phyloP scores from a whole-genome alignment of 2,329 filamentous ascomycete species.

The Calonectria montana region DNA sequence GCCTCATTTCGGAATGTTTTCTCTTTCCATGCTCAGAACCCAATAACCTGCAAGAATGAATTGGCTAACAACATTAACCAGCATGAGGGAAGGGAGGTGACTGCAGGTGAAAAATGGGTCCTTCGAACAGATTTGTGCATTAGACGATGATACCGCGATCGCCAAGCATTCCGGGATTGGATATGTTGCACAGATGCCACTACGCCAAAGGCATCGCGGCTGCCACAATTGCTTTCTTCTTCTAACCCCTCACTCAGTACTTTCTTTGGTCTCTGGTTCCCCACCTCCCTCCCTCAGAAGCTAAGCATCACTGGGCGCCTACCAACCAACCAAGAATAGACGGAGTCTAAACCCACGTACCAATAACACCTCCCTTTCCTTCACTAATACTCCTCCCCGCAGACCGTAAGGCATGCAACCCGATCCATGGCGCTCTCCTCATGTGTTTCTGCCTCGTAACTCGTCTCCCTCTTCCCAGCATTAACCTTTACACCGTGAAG shows the following conservation, averaged over 20 bases:
- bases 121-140: conserved; percentile 86
- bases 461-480: background rate
- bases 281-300: conserved; percentile 9
- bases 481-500: background rate
- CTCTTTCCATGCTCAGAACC: conserved; percentile 13
- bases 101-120: conserved; percentile 89
- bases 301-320: background rate
- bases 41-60: conserved; percentile 45
- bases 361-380: background rate
- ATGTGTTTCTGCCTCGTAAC: background rate
- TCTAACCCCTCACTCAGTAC: background rate
- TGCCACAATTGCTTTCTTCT: conserved; percentile 5
- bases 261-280: background rate
- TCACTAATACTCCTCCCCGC: conserved; percentile 7
- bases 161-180: conserved; percentile 13
- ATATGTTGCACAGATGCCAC: background rate
- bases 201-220: background rate
- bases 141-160: conserved; percentile 52
- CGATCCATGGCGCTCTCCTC: conserved; percentile 37
- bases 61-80: conserved; percentile 47
- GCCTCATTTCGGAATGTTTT: conserved; percentile 8
- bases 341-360: background rate
- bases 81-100: conserved; percentile 87
- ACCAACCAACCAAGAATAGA: background rate
- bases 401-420: conserved; percentile 27